Evolutionary conservation across 2,329 filamentous ascomycete species (phyloP).

Genomic region (Paraphaeosphaeria minitans): DNA sequence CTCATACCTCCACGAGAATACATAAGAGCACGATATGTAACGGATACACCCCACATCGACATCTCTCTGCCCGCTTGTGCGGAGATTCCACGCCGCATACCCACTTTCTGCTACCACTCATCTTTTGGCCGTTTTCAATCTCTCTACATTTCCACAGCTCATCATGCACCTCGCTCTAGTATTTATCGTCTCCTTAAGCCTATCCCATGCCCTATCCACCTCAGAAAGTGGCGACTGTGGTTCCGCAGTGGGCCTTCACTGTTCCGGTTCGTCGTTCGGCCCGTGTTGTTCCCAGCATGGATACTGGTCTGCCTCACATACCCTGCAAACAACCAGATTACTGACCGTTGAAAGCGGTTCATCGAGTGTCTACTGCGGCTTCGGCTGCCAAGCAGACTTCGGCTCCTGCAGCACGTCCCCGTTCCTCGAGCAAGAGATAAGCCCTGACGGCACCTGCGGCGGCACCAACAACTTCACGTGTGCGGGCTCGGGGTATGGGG

Average conservation of each 20-base stretch:
- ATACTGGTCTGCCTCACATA: background rate
- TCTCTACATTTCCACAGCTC: background rate
- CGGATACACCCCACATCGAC: background rate
- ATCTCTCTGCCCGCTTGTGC: background rate
- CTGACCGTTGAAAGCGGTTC: background rate
- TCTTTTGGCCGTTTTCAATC: background rate
- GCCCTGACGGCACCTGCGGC: background rate
- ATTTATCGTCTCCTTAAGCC: background rate
- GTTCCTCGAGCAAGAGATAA: background rate
- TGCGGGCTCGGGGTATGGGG: background rate
- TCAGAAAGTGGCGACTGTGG: background rate
- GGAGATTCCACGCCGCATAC: background rate
- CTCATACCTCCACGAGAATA: background rate
- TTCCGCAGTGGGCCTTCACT: background rate
- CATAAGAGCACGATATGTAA: background rate
- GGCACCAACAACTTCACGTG: background rate
- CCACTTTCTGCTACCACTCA: too few relatives aligned
- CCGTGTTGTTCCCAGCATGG: slow-evolving; percentile 1
- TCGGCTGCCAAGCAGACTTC: background rate
- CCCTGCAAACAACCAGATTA: background rate
- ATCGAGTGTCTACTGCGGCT: slow-evolving; percentile 1
- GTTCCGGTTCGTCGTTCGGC: background rate
- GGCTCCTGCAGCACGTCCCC: background rate
- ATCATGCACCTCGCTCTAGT: background rate
- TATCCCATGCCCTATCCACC: background rate